Conservation (phyloP, 2,329 filamentous ascomycete species). For the Colletotrichum nymphaeae region DNA sequence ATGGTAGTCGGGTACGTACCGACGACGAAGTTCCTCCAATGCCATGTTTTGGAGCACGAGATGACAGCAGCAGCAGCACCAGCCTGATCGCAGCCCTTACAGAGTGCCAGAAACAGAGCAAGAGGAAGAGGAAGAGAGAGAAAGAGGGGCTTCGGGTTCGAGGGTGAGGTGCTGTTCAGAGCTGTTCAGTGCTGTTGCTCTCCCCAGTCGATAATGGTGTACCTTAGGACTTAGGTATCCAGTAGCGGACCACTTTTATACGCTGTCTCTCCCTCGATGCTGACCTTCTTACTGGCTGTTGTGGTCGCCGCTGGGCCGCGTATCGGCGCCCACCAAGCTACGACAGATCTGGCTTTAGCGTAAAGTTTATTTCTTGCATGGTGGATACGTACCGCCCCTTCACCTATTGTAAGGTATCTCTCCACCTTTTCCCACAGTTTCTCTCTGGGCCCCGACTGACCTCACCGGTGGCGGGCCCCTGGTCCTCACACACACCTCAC, state of each 20-base stretch:
- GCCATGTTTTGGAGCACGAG: background rate
- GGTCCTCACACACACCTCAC: background rate
- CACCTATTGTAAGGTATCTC: background rate
- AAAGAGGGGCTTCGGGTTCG: too few species aligned
- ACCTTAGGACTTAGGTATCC: too few species aligned
- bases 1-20: slow-evolving; percentile 28
- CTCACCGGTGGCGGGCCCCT: background rate
- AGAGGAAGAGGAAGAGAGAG: too few species aligned
- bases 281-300: background rate
- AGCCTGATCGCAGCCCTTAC: too few species aligned
- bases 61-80: background rate
- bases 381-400: background rate
- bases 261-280: background rate
- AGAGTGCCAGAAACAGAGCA: too few species aligned
- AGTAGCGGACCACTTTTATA: background rate
- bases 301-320: slow-evolving; percentile 24
- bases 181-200: background rate
- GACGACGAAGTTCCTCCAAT: background rate
- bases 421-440: slow-evolving; percentile 18
- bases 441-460: slow-evolving; percentile 1
- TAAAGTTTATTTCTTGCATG: slow-evolving; percentile 31
- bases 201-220: slow-evolving; percentile 10
- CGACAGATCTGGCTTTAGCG: background rate
- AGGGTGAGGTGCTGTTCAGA: too few species aligned
- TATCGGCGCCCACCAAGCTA: slow-evolving; percentile 22